Percentiles rank a stretch among this genome's conserved stretches.
phyloP scores from a whole-genome alignment of 2,329 filamentous ascomycete species.

The Epichloe festucae region DNA sequence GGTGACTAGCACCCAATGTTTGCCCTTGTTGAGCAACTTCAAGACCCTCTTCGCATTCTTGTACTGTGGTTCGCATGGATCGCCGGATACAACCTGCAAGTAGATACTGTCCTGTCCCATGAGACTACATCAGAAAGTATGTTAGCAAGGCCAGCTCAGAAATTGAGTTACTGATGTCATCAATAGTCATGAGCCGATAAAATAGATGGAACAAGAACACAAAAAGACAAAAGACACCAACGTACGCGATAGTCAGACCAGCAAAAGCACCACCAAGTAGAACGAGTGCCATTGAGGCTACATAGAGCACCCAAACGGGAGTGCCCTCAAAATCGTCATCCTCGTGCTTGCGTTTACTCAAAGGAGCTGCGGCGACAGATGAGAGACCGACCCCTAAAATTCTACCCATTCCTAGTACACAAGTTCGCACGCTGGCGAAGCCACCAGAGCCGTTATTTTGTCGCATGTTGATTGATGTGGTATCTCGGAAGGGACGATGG shows the following conservation, averaged over 20 bases:
- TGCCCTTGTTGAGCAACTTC: constrained; percentile 68
- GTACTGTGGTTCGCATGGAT: constrained; percentile 71
- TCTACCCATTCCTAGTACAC: constrained; percentile 38
- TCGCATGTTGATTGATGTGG: constrained; percentile 13
- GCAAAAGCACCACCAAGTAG: constrained; percentile 87
- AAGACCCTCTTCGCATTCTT: constrained; percentile 76
- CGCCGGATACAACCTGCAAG: constrained; percentile 82
- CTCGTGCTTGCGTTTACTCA: constrained; percentile 24
- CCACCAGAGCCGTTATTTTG: constrained; percentile 15
- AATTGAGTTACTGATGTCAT: background rate
- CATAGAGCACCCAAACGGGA: constrained; percentile 67
- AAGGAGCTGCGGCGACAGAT: constrained; percentile 34
- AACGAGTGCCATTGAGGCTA: constrained; percentile 68
- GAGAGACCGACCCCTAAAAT: constrained; percentile 36
- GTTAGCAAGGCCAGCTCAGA: background rate
- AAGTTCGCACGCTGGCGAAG: constrained; percentile 31
- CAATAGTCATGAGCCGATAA: background rate
- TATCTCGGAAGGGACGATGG: background rate
- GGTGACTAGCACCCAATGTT: constrained; percentile 97
- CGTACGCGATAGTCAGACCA: constrained; percentile 76
- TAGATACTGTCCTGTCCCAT: constrained; percentile 87
- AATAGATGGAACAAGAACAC: background rate
- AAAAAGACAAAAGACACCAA: constrained; percentile 9
- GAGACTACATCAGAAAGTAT: constrained; percentile 23
- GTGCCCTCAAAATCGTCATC: constrained; percentile 43